Conservation (phyloP, 305 asterid species). For the Solanum chacoense region DNA sequence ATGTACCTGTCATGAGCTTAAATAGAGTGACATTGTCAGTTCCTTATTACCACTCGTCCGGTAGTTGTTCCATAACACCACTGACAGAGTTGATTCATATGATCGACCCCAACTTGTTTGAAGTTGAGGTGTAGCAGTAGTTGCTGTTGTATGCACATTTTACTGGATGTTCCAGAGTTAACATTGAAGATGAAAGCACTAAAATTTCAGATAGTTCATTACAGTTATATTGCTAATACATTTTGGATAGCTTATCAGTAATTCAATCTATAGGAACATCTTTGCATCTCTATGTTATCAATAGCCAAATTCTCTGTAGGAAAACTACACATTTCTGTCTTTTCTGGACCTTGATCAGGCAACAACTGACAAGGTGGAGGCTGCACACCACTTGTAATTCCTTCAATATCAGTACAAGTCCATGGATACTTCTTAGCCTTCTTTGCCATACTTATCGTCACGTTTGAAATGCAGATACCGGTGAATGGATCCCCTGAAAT, state of each 20-base stretch:
- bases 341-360: conserved; percentile 27
- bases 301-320: conserved; percentile 41
- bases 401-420: conserved; percentile 38
- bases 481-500: conserved; percentile 14
- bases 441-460: conserved; percentile 11
- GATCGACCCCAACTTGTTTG: background rate
- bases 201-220: background rate
- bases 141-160: background rate
- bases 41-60: background rate
- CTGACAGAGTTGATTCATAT: background rate
- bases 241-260: background rate
- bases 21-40: background rate
- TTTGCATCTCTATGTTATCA: conserved; percentile 35
- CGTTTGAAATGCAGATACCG: conserved; percentile 13
- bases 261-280: conserved; percentile 37
- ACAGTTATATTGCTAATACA: background rate
- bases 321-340: conserved; percentile 26
- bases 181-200: background rate
- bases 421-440: conserved; percentile 33
- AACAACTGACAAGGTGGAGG: conserved; percentile 39
- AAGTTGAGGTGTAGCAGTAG: background rate
- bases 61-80: background rate
- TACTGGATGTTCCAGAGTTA: background rate
- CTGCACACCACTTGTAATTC: conserved; percentile 36
- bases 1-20: background rate